These are phyloP conservation scores for Gymnopus androsaceus DNA, from an alignment of 1,284 basidiomycete species.

Conservation along the genomic window DNA sequence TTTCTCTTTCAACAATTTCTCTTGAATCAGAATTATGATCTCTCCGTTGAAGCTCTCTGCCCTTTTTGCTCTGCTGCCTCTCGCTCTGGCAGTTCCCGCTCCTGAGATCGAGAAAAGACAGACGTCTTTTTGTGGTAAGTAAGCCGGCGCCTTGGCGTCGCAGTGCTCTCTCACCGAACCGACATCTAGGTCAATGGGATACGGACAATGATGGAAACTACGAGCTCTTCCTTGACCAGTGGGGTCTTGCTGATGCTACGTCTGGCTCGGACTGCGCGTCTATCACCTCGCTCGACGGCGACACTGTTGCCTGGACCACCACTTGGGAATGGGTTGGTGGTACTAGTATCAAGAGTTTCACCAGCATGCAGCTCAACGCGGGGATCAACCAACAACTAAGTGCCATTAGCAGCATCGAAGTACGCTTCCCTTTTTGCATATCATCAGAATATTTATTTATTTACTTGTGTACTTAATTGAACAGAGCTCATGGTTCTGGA, in stretches of 20 bases:
- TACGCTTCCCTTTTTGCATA: too few relatives aligned
- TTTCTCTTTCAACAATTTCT: neutral
- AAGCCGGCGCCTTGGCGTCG: neutral
- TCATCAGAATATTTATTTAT: too few relatives aligned
- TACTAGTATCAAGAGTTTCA: slow-evolving; percentile 59
- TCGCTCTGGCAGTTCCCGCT: slow-evolving; percentile 31
- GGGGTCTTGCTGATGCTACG: slow-evolving; percentile 20
- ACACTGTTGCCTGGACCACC: slow-evolving; percentile 52
- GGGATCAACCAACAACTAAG: slow-evolving; percentile 57
- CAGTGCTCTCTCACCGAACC: neutral
- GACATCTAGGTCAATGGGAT: slow-evolving; percentile 19
- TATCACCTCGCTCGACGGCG: slow-evolving; percentile 46
- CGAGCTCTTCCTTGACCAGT: slow-evolving; percentile 17
- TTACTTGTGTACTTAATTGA: too few relatives aligned
- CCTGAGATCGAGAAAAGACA: slow-evolving; percentile 29
- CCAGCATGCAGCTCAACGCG: slow-evolving; percentile 54
- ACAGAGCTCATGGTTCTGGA: slow-evolving; percentile 49
- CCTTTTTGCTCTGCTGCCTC: slow-evolving; percentile 28
- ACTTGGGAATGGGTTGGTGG: slow-evolving; percentile 58
- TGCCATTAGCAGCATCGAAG: slow-evolving; percentile 51
- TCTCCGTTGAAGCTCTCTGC: slow-evolving; percentile 21
- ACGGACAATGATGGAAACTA: slow-evolving; percentile 12
- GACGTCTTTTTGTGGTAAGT: slow-evolving; percentile 37
- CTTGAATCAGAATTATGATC: slow-evolving; percentile 14
- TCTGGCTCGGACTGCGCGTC: slow-evolving; percentile 61